A percentile compares a stretch with the other conserved stretches of the same genome.
These are phyloP conservation scores for Lactarius deliciosus DNA, from an alignment of 768 basidiomycete genomes.

Conservation along the genomic window DNA sequence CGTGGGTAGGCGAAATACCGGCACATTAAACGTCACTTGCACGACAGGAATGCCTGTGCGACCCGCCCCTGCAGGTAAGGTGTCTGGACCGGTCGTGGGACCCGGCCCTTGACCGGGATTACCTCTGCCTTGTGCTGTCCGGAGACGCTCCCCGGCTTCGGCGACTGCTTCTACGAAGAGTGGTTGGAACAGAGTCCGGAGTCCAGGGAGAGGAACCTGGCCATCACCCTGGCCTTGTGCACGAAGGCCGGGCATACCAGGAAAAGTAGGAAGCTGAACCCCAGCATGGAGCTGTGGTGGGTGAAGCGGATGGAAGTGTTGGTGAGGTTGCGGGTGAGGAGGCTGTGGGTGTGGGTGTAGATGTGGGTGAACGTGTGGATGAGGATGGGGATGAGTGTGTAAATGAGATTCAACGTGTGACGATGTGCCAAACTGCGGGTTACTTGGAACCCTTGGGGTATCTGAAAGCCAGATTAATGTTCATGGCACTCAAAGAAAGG, in stretches of 20 bases:
- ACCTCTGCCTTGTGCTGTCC: conserved; percentile 15
- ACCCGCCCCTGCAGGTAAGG: neutral
- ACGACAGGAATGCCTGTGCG: conserved; percentile 15
- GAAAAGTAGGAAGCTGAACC: conserved; percentile 16
- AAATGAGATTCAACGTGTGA: conserved; percentile 5
- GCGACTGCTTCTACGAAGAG: conserved; percentile 24
- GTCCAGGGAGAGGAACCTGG: conserved; percentile 26
- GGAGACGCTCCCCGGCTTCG: conserved; percentile 21
- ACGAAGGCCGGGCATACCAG: conserved; percentile 23
- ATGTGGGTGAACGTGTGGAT: conserved; percentile 4
- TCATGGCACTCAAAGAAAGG: neutral
- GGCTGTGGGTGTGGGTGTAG: neutral
- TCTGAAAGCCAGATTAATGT: conserved; percentile 8
- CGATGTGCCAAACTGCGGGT: conserved; percentile 1
- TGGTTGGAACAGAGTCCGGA: conserved; percentile 26
- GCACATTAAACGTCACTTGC: conserved; percentile 23
- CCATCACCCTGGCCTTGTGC: conserved; percentile 25
- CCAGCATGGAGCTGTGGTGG: conserved; percentile 1
- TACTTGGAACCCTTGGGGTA: neutral
- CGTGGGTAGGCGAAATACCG: conserved; percentile 21
- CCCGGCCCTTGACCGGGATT: conserved; percentile 10
- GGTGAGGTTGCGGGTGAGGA: conserved; percentile 4
- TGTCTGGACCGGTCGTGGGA: neutral
- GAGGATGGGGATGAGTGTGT: conserved; percentile 11
- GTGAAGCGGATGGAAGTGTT: conserved; percentile 4